Conservation (phyloP, 139 green algal species). For the Picochlorum sp. region DNA sequence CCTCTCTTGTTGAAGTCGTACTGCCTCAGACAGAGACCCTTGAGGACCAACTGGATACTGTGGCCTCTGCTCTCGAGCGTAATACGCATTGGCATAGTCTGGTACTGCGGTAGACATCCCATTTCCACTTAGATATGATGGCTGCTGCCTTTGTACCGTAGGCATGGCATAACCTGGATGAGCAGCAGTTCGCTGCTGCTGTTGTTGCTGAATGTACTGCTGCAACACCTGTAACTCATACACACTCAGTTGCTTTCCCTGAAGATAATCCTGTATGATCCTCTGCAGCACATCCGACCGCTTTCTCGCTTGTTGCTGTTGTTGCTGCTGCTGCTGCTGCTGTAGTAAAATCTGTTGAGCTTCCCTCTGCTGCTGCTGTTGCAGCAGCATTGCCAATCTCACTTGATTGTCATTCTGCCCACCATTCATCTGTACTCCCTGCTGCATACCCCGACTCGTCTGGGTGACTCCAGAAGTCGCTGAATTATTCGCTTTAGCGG, state of each 20-base stretch:
- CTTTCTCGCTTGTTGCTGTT: slow-evolving; percentile 1
- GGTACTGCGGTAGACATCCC: too few species aligned
- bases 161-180: too few species aligned
- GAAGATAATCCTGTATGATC: slow-evolving; percentile 8
- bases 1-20: not conserved
- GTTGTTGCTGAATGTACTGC: not conserved
- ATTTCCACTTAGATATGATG: too few species aligned
- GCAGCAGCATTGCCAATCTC: slow-evolving; percentile 5
- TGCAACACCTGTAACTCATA: not conserved
- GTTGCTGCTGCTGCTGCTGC: slow-evolving; percentile 10
- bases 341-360: slow-evolving; percentile 18
- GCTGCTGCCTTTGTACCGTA: too few species aligned
- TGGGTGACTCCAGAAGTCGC: too few species aligned
- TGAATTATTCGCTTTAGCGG: too few species aligned
- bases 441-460: too few species aligned
- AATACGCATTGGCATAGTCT: too few species aligned
- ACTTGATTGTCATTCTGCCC: not conserved
- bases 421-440: too few species aligned
- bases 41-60: too few species aligned
- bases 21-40: too few species aligned
- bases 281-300: slow-evolving; percentile 4
- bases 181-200: not conserved
- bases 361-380: slow-evolving; percentile 8
- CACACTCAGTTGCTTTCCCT: slow-evolving; percentile 1
- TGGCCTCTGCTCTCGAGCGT: too few species aligned